Conservation (phyloP, 208 protist species). For the Trypanosoma melophagium region DNA sequence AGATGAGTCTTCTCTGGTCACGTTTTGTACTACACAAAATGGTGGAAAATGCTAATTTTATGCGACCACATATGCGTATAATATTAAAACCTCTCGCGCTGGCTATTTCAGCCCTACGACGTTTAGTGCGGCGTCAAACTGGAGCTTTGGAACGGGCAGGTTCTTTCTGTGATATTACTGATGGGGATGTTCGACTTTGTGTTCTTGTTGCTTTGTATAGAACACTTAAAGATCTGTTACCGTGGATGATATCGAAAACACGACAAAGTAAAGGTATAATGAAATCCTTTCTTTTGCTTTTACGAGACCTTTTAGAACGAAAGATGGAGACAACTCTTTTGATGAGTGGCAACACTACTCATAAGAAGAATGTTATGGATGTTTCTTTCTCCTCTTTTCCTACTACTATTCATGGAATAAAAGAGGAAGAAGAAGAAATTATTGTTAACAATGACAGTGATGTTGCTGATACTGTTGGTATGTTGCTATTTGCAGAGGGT, state of each 20-base stretch:
- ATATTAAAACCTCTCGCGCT: slow-evolving; percentile 31
- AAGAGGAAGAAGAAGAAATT: neutral
- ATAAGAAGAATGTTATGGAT: too few relatives aligned
- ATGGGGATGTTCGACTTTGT: slow-evolving; percentile 45
- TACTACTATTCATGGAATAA: neutral
- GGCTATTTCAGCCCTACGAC: slow-evolving; percentile 32
- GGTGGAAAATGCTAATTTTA: slow-evolving; percentile 5
- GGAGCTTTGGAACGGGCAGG: slow-evolving; percentile 22
- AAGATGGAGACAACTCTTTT: slow-evolving; percentile 23
- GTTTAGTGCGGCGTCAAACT: slow-evolving; percentile 33
- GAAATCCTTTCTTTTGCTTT: slow-evolving; percentile 1
- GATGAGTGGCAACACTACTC: neutral
- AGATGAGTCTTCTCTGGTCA: slow-evolving; percentile 55
- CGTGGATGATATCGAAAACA: slow-evolving; percentile 18
- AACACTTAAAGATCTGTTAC: slow-evolving; percentile 42
- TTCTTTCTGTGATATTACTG: slow-evolving; percentile 48
- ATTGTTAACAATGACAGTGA: neutral
- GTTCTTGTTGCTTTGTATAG: slow-evolving; percentile 44
- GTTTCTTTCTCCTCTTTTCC: neutral
- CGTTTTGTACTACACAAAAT: slow-evolving; percentile 46
- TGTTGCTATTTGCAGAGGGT: slow-evolving; percentile 24
- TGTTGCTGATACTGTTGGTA: slow-evolving; percentile 1
- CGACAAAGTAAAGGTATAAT: slow-evolving; percentile 1
- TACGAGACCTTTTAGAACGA: slow-evolving; percentile 6
- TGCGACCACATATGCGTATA: slow-evolving; percentile 21